Conservation (phyloP, 164 flowering plant genomes). For the Platanus orientalis region DNA sequence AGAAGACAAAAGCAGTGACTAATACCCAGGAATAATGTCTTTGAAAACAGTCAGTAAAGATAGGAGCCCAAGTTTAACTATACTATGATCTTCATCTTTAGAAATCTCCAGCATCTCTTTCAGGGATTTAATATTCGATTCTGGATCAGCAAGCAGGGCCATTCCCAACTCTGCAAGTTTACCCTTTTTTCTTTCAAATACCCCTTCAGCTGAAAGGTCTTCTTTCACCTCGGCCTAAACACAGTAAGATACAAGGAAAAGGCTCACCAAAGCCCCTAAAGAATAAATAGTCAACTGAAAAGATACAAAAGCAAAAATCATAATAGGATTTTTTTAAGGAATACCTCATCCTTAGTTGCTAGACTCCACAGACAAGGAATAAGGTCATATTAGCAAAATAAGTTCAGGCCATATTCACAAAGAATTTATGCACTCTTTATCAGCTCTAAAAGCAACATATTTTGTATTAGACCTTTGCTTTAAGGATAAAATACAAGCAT, state of each 20-base stretch:
- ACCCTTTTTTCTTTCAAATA: slow-evolving; percentile 47
- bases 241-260: neutral
- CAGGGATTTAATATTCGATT: slow-evolving; percentile 65
- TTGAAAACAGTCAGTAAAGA: slow-evolving; percentile 85
- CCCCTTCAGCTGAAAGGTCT: slow-evolving; percentile 78
- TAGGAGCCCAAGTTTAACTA: slow-evolving; percentile 65
- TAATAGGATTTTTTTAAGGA: neutral
- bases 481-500: no score
- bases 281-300: neutral
- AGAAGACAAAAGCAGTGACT: neutral
- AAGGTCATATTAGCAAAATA: neutral
- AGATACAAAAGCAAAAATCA: neutral
- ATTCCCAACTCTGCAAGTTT: slow-evolving; percentile 88
- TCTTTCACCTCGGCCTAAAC: slow-evolving; percentile 80
- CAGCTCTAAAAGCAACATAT: no score
- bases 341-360: neutral
- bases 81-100: slow-evolving; percentile 53
- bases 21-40: slow-evolving; percentile 96
- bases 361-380: neutral
- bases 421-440: no score
- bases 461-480: no score
- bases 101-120: slow-evolving; percentile 68
- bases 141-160: slow-evolving; percentile 77
- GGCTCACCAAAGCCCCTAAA: neutral
- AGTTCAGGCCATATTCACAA: no score